phyloP scores from a whole-genome alignment of 139 green algal species.

The Chlamydomonas asymmetrica region DNA sequence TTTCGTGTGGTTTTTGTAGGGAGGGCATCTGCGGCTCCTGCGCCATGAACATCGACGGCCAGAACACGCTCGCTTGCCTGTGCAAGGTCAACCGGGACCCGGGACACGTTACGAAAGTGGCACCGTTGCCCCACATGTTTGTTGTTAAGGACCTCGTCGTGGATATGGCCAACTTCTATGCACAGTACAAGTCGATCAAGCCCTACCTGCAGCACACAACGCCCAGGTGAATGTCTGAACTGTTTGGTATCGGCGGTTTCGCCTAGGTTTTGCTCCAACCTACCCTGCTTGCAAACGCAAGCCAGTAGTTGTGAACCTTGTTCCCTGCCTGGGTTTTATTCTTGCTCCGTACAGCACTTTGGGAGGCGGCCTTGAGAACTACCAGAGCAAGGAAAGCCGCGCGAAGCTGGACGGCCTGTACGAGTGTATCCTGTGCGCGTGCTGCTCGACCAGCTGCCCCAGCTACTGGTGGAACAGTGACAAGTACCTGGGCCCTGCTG shows the following conservation, averaged over 20 bases:
- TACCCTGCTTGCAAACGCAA: too few species aligned
- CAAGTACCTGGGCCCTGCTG: conserved; percentile 98
- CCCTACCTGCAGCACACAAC: conserved; percentile 93
- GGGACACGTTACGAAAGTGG: conserved; percentile 72
- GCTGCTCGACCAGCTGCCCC: conserved; percentile 95
- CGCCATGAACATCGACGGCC: conserved; percentile 98
- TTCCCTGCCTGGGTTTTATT: too few species aligned
- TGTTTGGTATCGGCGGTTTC: too few species aligned
- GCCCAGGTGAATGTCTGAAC: too few species aligned
- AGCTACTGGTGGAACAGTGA: conserved; percentile 98
- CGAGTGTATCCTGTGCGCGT: conserved; percentile 99
- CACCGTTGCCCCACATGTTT: conserved; percentile 98
- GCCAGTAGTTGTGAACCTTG: too few species aligned
- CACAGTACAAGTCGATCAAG: conserved; percentile 99
- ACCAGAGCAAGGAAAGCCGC: conserved; percentile 89
- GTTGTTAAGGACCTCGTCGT: conserved; percentile 98
- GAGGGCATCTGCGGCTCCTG: conserved; percentile 99
- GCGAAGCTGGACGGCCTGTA: conserved; percentile 97
- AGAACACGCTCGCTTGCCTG: conserved; percentile 95
- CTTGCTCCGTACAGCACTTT: too few species aligned
- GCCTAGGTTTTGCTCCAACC: too few species aligned
- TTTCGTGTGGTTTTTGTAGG: too few species aligned
- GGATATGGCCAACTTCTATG: conserved; percentile 99
- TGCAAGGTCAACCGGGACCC: conserved; percentile 79
- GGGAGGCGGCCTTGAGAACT: conserved; percentile 82